Conservation (phyloP, 192 early-diverging fungal species). For the Oehlia diaphana region DNA sequence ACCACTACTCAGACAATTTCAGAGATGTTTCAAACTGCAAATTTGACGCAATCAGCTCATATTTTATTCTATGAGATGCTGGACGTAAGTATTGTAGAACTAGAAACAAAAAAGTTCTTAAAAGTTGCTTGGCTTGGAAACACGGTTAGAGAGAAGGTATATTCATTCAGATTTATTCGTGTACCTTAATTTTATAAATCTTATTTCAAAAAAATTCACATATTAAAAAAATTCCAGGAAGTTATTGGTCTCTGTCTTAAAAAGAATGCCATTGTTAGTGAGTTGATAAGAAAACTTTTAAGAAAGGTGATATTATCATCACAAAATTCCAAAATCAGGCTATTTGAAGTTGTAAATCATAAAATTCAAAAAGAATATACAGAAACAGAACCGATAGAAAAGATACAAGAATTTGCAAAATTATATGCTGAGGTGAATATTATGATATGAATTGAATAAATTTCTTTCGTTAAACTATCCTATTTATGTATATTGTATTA, state of each 20-base stretch:
- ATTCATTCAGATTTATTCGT: background rate
- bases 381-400: conserved; percentile 45
- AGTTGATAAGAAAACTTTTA: conserved; percentile 51
- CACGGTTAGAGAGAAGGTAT: conserved; percentile 64
- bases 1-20: conserved; percentile 35
- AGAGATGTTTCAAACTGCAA: conserved; percentile 40
- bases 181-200: background rate
- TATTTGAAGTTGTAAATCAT: conserved; percentile 54
- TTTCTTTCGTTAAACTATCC: no score
- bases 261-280: conserved; percentile 54
- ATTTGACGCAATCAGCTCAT: conserved; percentile 36
- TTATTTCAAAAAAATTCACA: no score
- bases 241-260: conserved; percentile 65
- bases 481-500: background rate
- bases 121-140: conserved; percentile 70
- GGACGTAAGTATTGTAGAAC: conserved; percentile 75
- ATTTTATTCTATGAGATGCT: conserved; percentile 82
- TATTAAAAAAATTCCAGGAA: no score
- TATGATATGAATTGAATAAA: no score
- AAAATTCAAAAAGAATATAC: conserved; percentile 50
- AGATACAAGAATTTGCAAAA: conserved; percentile 41
- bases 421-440: conserved; percentile 63
- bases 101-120: conserved; percentile 77
- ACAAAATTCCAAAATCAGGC: conserved; percentile 49
- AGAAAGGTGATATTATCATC: conserved; percentile 49